Percentiles rank a stretch among this genome's conserved stretches.
phyloP scores from a whole-genome alignment of 169 alveolate genomes.

The Plasmodium chabaudi region DNA sequence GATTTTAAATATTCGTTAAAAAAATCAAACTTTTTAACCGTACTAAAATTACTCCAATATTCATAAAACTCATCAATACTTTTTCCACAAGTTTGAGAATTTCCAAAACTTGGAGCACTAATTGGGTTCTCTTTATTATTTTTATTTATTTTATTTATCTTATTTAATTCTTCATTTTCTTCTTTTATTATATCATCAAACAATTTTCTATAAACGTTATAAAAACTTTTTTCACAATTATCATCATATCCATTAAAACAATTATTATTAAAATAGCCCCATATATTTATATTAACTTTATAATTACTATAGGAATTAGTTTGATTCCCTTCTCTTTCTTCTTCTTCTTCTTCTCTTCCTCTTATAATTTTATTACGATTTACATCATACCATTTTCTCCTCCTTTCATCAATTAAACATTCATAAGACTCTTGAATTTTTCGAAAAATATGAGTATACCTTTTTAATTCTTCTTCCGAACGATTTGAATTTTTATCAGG shows the following conservation, averaged over 20 bases:
- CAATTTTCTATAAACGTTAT: constrained; percentile 83
- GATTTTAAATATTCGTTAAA: constrained; percentile 16
- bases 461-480: constrained; percentile 56
- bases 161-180: constrained; percentile 76
- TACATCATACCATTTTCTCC: constrained; percentile 87
- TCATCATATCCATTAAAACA: constrained; percentile 81
- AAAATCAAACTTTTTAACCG: constrained; percentile 81
- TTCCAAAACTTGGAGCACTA: constrained; percentile 83
- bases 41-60: constrained; percentile 87
- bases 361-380: constrained; percentile 83
- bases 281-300: constrained; percentile 81
- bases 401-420: constrained; percentile 87
- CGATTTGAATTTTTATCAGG: constrained; percentile 90
- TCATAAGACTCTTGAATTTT: constrained; percentile 90
- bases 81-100: constrained; percentile 78
- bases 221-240: constrained; percentile 83
- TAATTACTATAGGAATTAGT: constrained; percentile 13
- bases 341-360: constrained; percentile 62
- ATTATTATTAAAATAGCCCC: constrained; percentile 82
- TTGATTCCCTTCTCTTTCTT: background rate
- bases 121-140: background rate
- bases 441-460: constrained; percentile 85
- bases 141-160: constrained; percentile 17
- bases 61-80: constrained; percentile 85
- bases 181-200: constrained; percentile 83